Evolutionary conservation across 2,329 filamentous ascomycete genomes (phyloP).

Genomic region (Mariannaea sp.): DNA sequence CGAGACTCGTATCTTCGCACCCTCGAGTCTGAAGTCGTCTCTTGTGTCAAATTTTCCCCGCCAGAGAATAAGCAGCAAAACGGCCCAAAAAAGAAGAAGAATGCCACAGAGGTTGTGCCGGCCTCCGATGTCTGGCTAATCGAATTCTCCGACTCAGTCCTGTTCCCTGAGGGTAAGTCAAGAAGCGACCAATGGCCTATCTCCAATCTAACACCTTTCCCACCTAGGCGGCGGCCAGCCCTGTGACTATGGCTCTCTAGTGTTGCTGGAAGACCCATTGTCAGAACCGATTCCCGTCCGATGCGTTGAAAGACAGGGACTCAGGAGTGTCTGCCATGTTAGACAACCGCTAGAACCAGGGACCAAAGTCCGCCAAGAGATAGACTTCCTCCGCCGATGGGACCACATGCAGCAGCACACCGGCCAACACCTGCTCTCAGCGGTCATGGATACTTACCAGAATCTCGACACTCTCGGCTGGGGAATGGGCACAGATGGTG

Average conservation of each 20-base stretch:
- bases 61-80: conserved; percentile 18
- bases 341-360: conserved; percentile 28
- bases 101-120: conserved; percentile 8
- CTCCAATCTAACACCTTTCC: not conserved
- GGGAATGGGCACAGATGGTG: conserved; percentile 38
- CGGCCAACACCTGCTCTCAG: conserved; percentile 41
- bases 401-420: conserved; percentile 44
- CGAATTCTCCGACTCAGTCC: conserved; percentile 39
- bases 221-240: conserved; percentile 42
- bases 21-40: conserved; percentile 35
- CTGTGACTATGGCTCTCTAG: conserved; percentile 38
- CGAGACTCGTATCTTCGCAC: conserved; percentile 34
- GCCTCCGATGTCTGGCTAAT: conserved; percentile 36
- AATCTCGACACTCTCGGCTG: conserved; percentile 37
- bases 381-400: conserved; percentile 40
- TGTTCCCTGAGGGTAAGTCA: conserved; percentile 39
- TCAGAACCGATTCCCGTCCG: conserved; percentile 28
- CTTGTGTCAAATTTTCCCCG: conserved; percentile 34
- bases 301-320: conserved; percentile 35
- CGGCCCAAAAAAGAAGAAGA: conserved; percentile 27
- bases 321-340: conserved; percentile 35
- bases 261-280: conserved; percentile 10
- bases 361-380: conserved; percentile 31
- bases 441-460: conserved; percentile 36
- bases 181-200: not conserved